phyloP scores from a whole-genome alignment of 2,329 filamentous ascomycete species.

The Penicillium crustosum region DNA sequence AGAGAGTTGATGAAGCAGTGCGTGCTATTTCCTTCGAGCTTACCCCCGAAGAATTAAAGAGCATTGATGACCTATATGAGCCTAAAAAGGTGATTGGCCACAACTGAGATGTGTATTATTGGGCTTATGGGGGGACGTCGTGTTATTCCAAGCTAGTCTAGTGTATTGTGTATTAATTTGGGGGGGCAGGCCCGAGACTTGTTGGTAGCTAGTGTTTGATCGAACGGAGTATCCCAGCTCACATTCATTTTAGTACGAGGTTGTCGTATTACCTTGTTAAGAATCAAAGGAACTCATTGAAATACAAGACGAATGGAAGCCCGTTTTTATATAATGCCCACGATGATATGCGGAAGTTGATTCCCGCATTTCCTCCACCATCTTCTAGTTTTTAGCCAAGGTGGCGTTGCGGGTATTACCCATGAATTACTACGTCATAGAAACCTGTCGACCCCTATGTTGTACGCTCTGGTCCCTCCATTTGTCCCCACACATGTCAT shows the following conservation, averaged over 20 bases:
- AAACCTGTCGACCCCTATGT: neutral
- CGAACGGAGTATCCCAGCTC: too few relatives aligned
- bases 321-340: too few relatives aligned
- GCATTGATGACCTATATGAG: conserved; percentile 46
- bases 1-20: conserved; percentile 58
- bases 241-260: too few relatives aligned
- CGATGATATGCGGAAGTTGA: too few relatives aligned
- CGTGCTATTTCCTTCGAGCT: conserved; percentile 57
- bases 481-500: neutral
- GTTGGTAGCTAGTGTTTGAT: neutral
- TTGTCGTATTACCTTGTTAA: too few relatives aligned
- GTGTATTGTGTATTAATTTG: neutral
- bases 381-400: too few relatives aligned
- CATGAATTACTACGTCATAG: neutral
- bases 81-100: conserved; percentile 22
- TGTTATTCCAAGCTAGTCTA: neutral
- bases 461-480: too few relatives aligned
- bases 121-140: neutral
- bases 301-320: too few relatives aligned
- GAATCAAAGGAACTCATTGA: too few relatives aligned
- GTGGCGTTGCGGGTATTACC: neutral
- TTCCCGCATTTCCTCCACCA: too few relatives aligned
- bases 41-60: conserved; percentile 58
- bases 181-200: neutral
- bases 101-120: neutral